phyloP scores from a whole-genome alignment of 352 stramenopile genomes.

The Pythium rhizo-oryzae region DNA sequence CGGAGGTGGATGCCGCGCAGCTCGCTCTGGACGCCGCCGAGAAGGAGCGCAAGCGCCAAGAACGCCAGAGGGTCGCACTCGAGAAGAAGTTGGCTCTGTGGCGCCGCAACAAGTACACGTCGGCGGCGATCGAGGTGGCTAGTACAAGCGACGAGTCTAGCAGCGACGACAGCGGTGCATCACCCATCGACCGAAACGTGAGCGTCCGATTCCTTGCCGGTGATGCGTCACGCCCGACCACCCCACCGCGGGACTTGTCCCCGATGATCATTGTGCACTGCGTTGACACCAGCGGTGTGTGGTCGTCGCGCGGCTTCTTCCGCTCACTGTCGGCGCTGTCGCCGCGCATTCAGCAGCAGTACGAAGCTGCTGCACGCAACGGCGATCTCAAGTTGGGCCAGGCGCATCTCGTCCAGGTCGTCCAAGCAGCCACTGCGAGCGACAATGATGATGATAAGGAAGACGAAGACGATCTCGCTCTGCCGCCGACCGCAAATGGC shows the following conservation, averaged over 20 bases:
- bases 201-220: constrained; percentile 56
- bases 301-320: constrained; percentile 78
- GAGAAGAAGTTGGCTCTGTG: constrained; percentile 60
- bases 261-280: constrained; percentile 68
- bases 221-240: constrained; percentile 54
- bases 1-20: constrained; percentile 20
- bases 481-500: constrained; percentile 7
- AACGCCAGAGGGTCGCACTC: constrained; percentile 42
- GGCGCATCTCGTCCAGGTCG: constrained; percentile 61
- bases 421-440: constrained; percentile 24
- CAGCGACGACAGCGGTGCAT: constrained; percentile 11
- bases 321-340: constrained; percentile 57
- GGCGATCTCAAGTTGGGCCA: constrained; percentile 74
- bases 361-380: constrained; percentile 57
- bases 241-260: constrained; percentile 13
- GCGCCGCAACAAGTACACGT: constrained; percentile 66
- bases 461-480: background rate
- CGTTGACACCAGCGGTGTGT: constrained; percentile 74
- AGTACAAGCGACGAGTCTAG: constrained; percentile 1
- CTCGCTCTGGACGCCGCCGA: constrained; percentile 34
- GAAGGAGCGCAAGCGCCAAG: constrained; percentile 39
- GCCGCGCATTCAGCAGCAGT: constrained; percentile 55
- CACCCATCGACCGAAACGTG: constrained; percentile 17
- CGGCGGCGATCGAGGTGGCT: constrained; percentile 36
- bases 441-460: constrained; percentile 7